Evolutionary conservation across 352 stramenopile genomes (phyloP).

Genomic region (Elongisporangium undulatum): DNA sequence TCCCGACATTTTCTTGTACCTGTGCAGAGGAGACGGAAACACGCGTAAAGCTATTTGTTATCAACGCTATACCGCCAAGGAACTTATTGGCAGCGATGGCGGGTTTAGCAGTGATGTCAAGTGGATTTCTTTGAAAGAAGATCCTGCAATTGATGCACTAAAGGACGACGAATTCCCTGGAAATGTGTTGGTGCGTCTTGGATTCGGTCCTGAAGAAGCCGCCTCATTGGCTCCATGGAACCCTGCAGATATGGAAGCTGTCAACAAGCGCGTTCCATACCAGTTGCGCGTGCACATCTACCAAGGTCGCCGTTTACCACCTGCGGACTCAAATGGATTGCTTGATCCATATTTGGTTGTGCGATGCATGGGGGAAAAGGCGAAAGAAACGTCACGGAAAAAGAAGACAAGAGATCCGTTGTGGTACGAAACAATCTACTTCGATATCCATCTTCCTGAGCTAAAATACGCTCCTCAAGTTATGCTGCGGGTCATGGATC

Average conservation of each 20-base stretch:
- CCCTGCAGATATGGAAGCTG: slow-evolving; percentile 38
- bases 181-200: slow-evolving; percentile 73
- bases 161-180: slow-evolving; percentile 77
- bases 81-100: slow-evolving; percentile 49
- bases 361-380: slow-evolving; percentile 75
- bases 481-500: slow-evolving; percentile 78
- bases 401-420: slow-evolving; percentile 76
- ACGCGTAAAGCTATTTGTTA: slow-evolving; percentile 68
- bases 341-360: slow-evolving; percentile 82
- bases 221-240: slow-evolving; percentile 55
- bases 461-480: slow-evolving; percentile 76
- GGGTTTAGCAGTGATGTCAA: slow-evolving; percentile 51
- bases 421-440: slow-evolving; percentile 88
- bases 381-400: slow-evolving; percentile 67
- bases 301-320: slow-evolving; percentile 70
- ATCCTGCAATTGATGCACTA: slow-evolving; percentile 73
- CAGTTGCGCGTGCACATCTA: slow-evolving; percentile 85
- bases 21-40: slow-evolving; percentile 67
- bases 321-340: slow-evolving; percentile 80
- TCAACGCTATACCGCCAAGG: slow-evolving; percentile 72
- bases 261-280: slow-evolving; percentile 79
- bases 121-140: slow-evolving; percentile 83
- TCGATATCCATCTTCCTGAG: slow-evolving; percentile 79
- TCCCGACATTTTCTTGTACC: slow-evolving; percentile 87
- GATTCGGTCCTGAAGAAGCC: slow-evolving; percentile 73